Conservation (phyloP, 495 filamentous ascomycete genomes). For the Penicillium robsamsonii region DNA sequence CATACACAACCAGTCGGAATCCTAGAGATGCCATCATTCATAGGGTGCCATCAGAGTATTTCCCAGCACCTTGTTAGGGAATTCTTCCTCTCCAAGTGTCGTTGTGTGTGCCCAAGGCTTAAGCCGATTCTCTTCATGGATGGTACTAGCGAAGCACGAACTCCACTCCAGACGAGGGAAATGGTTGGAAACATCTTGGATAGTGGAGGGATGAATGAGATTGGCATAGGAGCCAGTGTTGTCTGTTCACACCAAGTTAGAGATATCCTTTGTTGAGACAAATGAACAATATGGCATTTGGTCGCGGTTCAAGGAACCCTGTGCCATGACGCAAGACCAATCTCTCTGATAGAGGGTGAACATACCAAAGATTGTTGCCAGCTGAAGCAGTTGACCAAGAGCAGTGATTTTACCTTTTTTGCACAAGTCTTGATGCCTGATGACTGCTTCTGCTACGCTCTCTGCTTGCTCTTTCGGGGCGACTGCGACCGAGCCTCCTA, state of each 20-base stretch:
- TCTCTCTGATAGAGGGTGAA: background rate
- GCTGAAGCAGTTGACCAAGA: slow-evolving; percentile 67
- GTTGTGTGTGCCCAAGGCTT: slow-evolving; percentile 87
- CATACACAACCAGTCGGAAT: background rate
- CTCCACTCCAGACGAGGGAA: slow-evolving; percentile 71
- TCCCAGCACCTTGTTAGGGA: slow-evolving; percentile 59
- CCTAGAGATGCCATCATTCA: slow-evolving; percentile 29
- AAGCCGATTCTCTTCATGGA: slow-evolving; percentile 60
- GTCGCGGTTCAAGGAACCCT: background rate
- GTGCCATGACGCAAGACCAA: too few species aligned
- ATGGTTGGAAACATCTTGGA: slow-evolving; percentile 60
- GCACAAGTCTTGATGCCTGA: slow-evolving; percentile 75
- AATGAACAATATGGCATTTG: background rate
- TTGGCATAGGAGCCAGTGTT: slow-evolving; percentile 64
- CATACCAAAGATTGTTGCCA: slow-evolving; percentile 71
- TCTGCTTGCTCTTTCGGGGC: slow-evolving; percentile 66
- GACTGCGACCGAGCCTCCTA: slow-evolving; percentile 12
- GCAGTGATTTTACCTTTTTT: slow-evolving; percentile 65
- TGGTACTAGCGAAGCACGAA: slow-evolving; percentile 65
- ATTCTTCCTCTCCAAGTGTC: slow-evolving; percentile 63
- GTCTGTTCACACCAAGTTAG: slow-evolving; percentile 41
- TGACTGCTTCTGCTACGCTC: slow-evolving; percentile 73
- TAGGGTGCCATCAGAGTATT: slow-evolving; percentile 66
- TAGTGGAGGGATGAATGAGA: slow-evolving; percentile 62
- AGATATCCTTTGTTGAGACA: background rate